A percentile compares a stretch with the other conserved stretches of the same genome.
phyloP scores from a whole-genome alignment of 768 basidiomycete genomes.

The Leccinum rimulosum region DNA sequence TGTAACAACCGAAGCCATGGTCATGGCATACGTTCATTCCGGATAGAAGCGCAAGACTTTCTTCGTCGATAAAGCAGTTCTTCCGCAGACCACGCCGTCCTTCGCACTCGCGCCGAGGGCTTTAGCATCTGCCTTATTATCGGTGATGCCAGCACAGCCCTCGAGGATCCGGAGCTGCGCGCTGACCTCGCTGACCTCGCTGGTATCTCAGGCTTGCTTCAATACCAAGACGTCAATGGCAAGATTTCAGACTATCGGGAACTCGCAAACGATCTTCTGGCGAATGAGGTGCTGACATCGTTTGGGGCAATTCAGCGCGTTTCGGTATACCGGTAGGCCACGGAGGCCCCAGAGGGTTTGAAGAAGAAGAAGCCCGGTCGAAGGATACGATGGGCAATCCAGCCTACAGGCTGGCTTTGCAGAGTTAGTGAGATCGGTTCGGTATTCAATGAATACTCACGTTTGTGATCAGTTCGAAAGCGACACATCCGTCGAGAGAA shows the following conservation, averaged over 20 bases:
- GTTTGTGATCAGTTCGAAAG: conserved; percentile 66
- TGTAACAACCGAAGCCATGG: conserved; percentile 95
- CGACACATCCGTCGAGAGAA: conserved; percentile 98
- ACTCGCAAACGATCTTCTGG: conserved; percentile 73
- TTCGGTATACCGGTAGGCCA: conserved; percentile 98
- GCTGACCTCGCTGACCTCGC: conserved; percentile 53
- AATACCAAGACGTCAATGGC: conserved; percentile 93
- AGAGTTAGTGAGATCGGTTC: conserved; percentile 59
- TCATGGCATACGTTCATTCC: conserved; percentile 77
- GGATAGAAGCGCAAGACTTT: conserved; percentile 78
- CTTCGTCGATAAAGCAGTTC: conserved; percentile 78
- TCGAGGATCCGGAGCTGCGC: conserved; percentile 52
- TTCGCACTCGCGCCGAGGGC: conserved; percentile 87
- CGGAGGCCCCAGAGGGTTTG: conserved; percentile 88
- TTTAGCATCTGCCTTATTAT: conserved; percentile 85
- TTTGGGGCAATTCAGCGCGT: conserved; percentile 90
- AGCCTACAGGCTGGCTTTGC: conserved; percentile 90
- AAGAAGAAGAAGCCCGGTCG: conserved; percentile 99
- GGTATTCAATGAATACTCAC: conserved; percentile 11
- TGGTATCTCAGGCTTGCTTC: conserved; percentile 69
- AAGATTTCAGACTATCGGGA: conserved; percentile 68
- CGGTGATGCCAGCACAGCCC: conserved; percentile 50
- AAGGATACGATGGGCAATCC: conserved; percentile 80
- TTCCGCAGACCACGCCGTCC: conserved; percentile 86
- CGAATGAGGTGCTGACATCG: conserved; percentile 98